Conservation (phyloP, 441 rosid species). For the Eutrema salsugineum region DNA sequence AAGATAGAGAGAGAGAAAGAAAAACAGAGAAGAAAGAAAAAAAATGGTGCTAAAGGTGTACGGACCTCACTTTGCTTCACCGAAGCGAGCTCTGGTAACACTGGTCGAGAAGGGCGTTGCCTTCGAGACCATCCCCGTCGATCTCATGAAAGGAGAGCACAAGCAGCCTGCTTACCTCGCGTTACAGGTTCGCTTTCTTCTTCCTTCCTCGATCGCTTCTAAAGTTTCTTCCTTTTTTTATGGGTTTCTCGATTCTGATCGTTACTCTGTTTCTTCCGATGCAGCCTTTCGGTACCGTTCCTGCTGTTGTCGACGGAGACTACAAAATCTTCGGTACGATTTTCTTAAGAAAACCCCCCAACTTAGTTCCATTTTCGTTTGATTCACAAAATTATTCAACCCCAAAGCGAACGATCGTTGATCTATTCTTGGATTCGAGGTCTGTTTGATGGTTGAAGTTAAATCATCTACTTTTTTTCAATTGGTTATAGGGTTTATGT, state of each 20-base stretch:
- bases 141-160: constrained; percentile 56
- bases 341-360: too few relatives aligned
- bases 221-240: background rate
- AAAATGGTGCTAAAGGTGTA: constrained; percentile 65
- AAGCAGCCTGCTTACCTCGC: constrained; percentile 46
- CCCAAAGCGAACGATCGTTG: background rate
- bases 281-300: constrained; percentile 66
- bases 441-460: background rate
- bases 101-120: constrained; percentile 56
- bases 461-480: background rate
- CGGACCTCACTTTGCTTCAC: constrained; percentile 54
- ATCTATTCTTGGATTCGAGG: background rate
- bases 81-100: constrained; percentile 52
- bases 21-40: background rate
- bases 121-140: constrained; percentile 55
- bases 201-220: background rate
- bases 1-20: background rate
- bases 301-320: constrained; percentile 61
- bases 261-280: background rate
- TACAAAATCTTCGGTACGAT: constrained; percentile 47
- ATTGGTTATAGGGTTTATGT: background rate
- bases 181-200: constrained; percentile 22
- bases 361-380: background rate
- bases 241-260: constrained; percentile 25
- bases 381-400: background rate